A percentile compares a stretch with the other conserved stretches of the same genome.
Evolutionary conservation across 2,329 filamentous ascomycete genomes (phyloP).

Genomic region (Stagonosporopsis cucurbitacearum): DNA sequence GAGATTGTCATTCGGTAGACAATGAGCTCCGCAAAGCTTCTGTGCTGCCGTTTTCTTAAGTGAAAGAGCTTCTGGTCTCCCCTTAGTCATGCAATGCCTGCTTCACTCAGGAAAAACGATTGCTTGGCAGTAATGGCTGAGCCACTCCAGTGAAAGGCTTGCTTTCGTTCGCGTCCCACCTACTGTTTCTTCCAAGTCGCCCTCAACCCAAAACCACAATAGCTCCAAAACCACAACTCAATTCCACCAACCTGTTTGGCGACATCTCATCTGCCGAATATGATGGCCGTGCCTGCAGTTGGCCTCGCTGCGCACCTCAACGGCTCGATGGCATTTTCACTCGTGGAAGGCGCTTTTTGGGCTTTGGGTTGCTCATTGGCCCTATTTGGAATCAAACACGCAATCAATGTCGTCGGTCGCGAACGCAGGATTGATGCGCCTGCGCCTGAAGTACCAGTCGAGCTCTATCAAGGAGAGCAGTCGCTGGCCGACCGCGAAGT

Average conservation of each 20-base stretch:
- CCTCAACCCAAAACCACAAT: background rate
- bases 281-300: background rate
- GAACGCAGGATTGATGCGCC: background rate
- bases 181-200: background rate
- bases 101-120: background rate
- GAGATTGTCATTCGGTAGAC: slow-evolving; percentile 42
- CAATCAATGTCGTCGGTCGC: background rate
- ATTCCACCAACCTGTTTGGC: background rate
- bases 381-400: background rate
- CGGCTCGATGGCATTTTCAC: background rate
- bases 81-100: background rate
- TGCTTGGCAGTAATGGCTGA: background rate
- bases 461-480: background rate
- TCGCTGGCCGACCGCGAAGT: too few species aligned
- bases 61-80: too few species aligned
- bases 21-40: background rate
- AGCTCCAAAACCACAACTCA: background rate
- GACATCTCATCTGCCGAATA: background rate
- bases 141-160: background rate
- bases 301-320: background rate
- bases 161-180: background rate
- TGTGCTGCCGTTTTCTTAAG: background rate
- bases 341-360: background rate
- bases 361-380: background rate
- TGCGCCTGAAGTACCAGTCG: background rate